Percentiles rank a stretch among this genome's conserved stretches.
Evolutionary conservation across 2,329 filamentous ascomycete genomes (phyloP).

Genomic region (Calonectria pseudoturangicola): DNA sequence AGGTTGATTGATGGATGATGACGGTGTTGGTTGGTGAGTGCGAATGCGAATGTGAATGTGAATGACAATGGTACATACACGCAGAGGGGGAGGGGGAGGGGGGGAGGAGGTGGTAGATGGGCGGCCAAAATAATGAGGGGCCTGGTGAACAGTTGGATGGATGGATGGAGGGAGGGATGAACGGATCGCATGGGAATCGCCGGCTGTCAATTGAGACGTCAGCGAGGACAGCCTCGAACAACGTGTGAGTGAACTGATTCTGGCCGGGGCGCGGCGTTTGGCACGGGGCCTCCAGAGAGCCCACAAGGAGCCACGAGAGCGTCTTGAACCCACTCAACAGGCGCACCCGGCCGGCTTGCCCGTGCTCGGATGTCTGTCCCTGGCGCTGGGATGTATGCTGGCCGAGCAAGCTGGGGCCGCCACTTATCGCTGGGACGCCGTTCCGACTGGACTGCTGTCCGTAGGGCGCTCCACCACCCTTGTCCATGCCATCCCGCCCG

Average conservation of each 20-base stretch:
- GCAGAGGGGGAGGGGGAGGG: conserved; percentile 30
- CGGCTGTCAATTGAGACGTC: conserved; percentile 49
- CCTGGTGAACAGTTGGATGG: conserved; percentile 22
- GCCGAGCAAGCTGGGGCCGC: conserved; percentile 40
- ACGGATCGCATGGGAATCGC: conserved; percentile 42
- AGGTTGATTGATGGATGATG: conserved; percentile 31
- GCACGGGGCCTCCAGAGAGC: conserved; percentile 33
- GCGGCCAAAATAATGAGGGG: conserved; percentile 36
- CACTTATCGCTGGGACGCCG: conserved; percentile 38
- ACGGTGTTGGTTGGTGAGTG: neutral
- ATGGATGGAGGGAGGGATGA: conserved; percentile 30
- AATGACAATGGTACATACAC: conserved; percentile 25
- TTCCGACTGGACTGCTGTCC: conserved; percentile 30
- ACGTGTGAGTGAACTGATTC: conserved; percentile 46
- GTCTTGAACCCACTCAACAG: conserved; percentile 16
- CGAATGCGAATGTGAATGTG: too few relatives aligned
- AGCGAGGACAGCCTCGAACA: conserved; percentile 45
- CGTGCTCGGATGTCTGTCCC: conserved; percentile 33
- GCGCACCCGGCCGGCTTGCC: conserved; percentile 31
- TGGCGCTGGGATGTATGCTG: conserved; percentile 24
- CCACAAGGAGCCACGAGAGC: conserved; percentile 30
- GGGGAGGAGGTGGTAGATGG: conserved; percentile 24
- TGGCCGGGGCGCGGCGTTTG: conserved; percentile 34
- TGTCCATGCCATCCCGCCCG: conserved; percentile 25
- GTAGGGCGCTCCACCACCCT: conserved; percentile 22